Conservation (phyloP, 371 early-diverging fungal genomes). For the Capillidium heterosporum region DNA sequence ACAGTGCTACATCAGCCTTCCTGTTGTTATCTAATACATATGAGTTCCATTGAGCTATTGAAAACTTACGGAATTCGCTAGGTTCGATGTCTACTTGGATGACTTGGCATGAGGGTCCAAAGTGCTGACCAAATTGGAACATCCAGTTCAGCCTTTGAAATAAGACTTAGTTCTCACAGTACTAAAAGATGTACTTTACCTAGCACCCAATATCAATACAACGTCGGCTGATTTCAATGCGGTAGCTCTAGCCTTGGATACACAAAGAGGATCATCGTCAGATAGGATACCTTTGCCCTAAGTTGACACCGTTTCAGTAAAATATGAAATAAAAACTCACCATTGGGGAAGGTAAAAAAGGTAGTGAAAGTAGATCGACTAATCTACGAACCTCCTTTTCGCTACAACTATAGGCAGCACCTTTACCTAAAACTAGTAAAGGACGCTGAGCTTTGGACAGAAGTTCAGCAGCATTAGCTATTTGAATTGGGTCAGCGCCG, state of each 20-base stretch:
- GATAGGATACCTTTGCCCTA: conserved; percentile 49
- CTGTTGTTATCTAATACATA: conserved; percentile 13
- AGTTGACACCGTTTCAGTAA: not conserved
- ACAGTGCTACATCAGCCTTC: conserved; percentile 26
- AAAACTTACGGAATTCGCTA: conserved; percentile 44
- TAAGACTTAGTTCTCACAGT: not conserved
- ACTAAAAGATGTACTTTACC: conserved; percentile 6
- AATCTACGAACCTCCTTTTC: conserved; percentile 35
- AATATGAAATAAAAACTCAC: not conserved
- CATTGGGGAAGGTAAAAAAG: conserved; percentile 69
- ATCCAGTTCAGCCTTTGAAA: conserved; percentile 50
- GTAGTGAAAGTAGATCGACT: conserved; percentile 30
- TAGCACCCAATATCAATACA: conserved; percentile 49
- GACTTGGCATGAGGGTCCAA: conserved; percentile 26
- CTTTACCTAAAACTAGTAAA: conserved; percentile 58
- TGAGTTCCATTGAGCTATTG: too few relatives aligned
- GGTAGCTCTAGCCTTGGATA: conserved; percentile 45
- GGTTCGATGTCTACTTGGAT: conserved; percentile 54
- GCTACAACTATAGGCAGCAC: conserved; percentile 48
- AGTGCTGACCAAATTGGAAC: conserved; percentile 51
- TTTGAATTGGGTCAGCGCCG: not conserved
- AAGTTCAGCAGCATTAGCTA: conserved; percentile 12
- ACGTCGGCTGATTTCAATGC: conserved; percentile 53
- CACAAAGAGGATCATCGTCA: conserved; percentile 39
- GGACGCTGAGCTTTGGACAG: conserved; percentile 31